Evolutionary conservation across 2,329 filamentous ascomycete species (phyloP), one percentile per base, ranked within the genome.

Genomic region (Dactylellina sp.): DNA sequence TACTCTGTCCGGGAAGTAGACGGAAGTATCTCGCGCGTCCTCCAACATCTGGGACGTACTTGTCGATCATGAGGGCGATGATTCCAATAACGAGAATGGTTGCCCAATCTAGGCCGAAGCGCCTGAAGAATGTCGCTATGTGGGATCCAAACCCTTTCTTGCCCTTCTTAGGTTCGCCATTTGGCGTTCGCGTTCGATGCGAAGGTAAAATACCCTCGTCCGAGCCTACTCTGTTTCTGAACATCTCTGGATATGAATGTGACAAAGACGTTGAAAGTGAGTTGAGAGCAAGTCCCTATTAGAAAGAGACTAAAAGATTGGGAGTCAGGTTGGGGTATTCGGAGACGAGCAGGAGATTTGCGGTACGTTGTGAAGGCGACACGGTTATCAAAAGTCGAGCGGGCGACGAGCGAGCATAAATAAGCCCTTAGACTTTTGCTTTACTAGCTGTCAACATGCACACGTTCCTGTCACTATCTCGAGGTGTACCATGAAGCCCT

Each of bases 11-110:
- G 11, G 68, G 68, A n/a, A 72, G 53, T 7, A 65, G 35, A 35
- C 68, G 68, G 18, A 72, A 72, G 22, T 72, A 72, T 61, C 68
- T 44, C 7, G 60, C 47, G 6, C 46, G 39, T 7, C 68, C 68
- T 20, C 68, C 68, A 11, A 65, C 68, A 11, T 72, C 61, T 14
- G 68, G 68, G 20, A 72, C 68, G 25, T 65, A 72, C 42, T 65
- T 72, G 28, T 72, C 60, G n/a, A 64, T 61, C 52, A 72, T 64
- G 14, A 72, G 39, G n/a, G 68, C 68, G 14, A 72, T 35, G n/a
- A 72, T 64, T 0, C 60, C 59, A 14, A 72, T 60, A 1, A 72
- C 35, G 7, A 72, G 25, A 18, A 72, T 65, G n/a, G 53, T 60
- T 0, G 35, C 25, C 68, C 60, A 65, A 28, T 72, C 68, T 5